phyloP scores from a whole-genome alignment of 139 green algal genomes.

The Monoraphidium neglectum region DNA sequence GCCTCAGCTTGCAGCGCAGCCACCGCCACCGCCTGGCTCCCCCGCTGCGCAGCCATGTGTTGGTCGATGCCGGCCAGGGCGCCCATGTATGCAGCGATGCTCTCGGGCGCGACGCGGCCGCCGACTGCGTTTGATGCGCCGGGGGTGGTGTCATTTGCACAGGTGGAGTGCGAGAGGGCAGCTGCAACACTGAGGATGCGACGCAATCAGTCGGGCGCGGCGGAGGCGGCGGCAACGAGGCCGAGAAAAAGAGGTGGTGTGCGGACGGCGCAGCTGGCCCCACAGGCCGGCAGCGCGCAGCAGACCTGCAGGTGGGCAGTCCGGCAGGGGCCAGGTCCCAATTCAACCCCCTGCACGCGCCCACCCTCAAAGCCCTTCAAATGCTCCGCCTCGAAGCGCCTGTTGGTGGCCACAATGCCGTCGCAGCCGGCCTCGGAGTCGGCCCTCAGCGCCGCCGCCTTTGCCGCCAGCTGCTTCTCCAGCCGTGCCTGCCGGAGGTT shows the following conservation, averaged over 20 bases:
- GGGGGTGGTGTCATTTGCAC: too few species aligned
- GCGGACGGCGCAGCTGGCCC: neutral
- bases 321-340: neutral
- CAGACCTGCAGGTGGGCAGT: neutral
- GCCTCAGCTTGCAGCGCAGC: too few species aligned
- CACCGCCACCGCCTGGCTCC: too few species aligned
- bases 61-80: too few species aligned
- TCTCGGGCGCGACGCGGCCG: too few species aligned
- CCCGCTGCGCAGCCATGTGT: too few species aligned
- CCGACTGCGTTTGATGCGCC: too few species aligned
- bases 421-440: conserved; percentile 9
- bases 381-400: conserved; percentile 32
- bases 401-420: conserved; percentile 40
- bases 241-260: neutral
- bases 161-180: neutral
- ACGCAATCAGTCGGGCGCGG: neutral
- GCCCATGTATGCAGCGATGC: too few species aligned
- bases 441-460: conserved; percentile 17
- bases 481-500: neutral
- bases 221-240: neutral
- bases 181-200: neutral
- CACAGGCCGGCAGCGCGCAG: neutral
- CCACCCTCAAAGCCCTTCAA: conserved; percentile 30
- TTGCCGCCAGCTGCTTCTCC: conserved; percentile 29
- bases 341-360: neutral